Evolutionary conservation across 2,329 filamentous ascomycete species (phyloP).

Genomic region (Paecilomyces niveus): DNA sequence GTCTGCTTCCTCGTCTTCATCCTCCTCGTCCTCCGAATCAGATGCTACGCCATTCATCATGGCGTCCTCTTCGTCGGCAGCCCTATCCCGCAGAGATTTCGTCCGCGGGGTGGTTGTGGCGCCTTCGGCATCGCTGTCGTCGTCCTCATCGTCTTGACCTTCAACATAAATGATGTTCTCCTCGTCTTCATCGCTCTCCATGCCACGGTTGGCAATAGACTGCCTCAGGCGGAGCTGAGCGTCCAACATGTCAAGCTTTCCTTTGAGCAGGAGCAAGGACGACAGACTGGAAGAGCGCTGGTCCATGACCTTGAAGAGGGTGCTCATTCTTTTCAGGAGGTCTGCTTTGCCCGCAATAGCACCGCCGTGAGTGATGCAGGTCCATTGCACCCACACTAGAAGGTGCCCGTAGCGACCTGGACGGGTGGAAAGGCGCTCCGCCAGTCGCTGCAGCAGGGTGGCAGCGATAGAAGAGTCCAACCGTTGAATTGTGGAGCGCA

Average conservation of each 20-base stretch:
- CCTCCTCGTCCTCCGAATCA: constrained; percentile 36
- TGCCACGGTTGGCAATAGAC: constrained; percentile 51
- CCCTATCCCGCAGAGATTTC: constrained; percentile 30
- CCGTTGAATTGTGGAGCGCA: constrained; percentile 83
- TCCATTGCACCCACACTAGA: constrained; percentile 95
- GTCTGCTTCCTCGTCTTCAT: constrained; percentile 37
- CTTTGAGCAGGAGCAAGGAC: constrained; percentile 80
- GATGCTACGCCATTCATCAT: constrained; percentile 32
- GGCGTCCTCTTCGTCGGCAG: constrained; percentile 34
- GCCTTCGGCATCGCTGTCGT: constrained; percentile 25
- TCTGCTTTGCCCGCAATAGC: constrained; percentile 82
- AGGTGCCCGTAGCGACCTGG: constrained; percentile 85
- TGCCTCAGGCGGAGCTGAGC: constrained; percentile 78
- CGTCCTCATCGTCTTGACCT: constrained; percentile 58
- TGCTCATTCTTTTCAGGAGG: constrained; percentile 67
- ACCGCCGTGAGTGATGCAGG: constrained; percentile 83
- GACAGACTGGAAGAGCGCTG: constrained; percentile 77
- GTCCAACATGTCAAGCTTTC: constrained; percentile 89
- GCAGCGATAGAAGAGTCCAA: constrained; percentile 79
- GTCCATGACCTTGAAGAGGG: constrained; percentile 78
- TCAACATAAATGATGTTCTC: constrained; percentile 82
- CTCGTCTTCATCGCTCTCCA: constrained; percentile 50
- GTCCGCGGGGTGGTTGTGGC: constrained; percentile 21
- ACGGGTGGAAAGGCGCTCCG: constrained; percentile 76
- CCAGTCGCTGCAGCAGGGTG: constrained; percentile 71